These are phyloP conservation scores for Biscogniauxia mediterranea DNA, from an alignment of 2,329 filamentous ascomycete genomes.

Conservation along the genomic window DNA sequence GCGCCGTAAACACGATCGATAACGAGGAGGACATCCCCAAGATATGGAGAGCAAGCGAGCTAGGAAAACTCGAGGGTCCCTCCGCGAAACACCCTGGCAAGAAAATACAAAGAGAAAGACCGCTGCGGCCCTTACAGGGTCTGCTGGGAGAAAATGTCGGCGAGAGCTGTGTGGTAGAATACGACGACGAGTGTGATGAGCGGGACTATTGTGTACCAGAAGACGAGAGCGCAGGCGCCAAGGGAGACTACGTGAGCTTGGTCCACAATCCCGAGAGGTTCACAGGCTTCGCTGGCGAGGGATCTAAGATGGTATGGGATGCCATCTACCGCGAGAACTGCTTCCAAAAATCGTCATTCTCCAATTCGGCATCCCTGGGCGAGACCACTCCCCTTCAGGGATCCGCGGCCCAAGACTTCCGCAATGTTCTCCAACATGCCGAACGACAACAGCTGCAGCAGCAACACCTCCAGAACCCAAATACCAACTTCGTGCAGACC, in stretches of 20 bases:
- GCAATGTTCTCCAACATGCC: slow-evolving; percentile 57
- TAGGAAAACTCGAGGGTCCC: slow-evolving; percentile 89
- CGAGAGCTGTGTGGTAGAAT: slow-evolving; percentile 95
- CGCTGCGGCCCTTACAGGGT: slow-evolving; percentile 74
- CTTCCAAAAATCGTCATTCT: slow-evolving; percentile 70
- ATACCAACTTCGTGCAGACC: slow-evolving; percentile 59
- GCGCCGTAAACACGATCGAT: slow-evolving; percentile 90
- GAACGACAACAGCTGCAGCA: slow-evolving; percentile 61
- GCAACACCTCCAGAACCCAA: slow-evolving; percentile 54
- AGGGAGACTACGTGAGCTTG: slow-evolving; percentile 95
- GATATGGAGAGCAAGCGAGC: slow-evolving; percentile 87
- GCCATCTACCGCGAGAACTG: slow-evolving; percentile 97
- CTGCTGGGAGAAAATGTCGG: slow-evolving; percentile 81
- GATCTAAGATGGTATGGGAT: slow-evolving; percentile 90
- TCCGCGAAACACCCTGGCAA: slow-evolving; percentile 84
- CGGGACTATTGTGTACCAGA: slow-evolving; percentile 96
- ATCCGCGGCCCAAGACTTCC: slow-evolving; percentile 59
- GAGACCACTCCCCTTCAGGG: slow-evolving; percentile 42
- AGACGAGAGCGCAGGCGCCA: slow-evolving; percentile 80
- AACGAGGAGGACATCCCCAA: slow-evolving; percentile 91
- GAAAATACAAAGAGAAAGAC: slow-evolving; percentile 67
- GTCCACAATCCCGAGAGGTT: slow-evolving; percentile 93
- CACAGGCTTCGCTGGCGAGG: slow-evolving; percentile 85
- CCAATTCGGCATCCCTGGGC: slow-evolving; percentile 56
- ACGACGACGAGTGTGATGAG: slow-evolving; percentile 95